A percentile compares a stretch with the other conserved stretches of the same genome.
Conservation (phyloP, 345 rosid species). For the Gossypium ekmanianum region DNA sequence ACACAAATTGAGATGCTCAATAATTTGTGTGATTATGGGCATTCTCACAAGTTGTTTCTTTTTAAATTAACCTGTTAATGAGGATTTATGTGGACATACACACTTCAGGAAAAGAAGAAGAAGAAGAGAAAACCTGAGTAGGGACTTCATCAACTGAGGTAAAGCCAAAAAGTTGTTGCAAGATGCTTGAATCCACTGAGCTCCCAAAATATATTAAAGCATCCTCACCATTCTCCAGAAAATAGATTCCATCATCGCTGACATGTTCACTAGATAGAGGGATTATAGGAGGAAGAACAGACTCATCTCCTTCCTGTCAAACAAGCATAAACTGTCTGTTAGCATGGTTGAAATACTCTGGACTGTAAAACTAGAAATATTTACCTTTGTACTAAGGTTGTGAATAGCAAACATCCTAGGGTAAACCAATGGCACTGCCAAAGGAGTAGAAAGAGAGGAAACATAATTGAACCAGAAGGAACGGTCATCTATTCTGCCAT, state of each 20-base stretch:
- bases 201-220: conserved; percentile 77
- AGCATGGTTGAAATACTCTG: conserved; percentile 10
- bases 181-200: conserved; percentile 54
- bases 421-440: conserved; percentile 71
- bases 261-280: conserved; percentile 84
- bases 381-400: conserved; percentile 66
- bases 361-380: background rate
- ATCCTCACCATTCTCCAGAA: conserved; percentile 94
- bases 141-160: conserved; percentile 59
- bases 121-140: conserved; percentile 49
- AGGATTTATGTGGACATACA: background rate
- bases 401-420: conserved; percentile 90
- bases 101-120: background rate
- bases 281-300: conserved; percentile 53
- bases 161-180: conserved; percentile 62
- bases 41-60: background rate
- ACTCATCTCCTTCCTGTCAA: conserved; percentile 56
- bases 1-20: conserved; percentile 3
- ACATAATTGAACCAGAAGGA: conserved; percentile 79
- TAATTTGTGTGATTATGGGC: background rate
- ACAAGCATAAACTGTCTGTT: conserved; percentile 14
- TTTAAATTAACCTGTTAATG: background rate
- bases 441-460: conserved; percentile 67
- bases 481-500: conserved; percentile 86
- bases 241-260: conserved; percentile 75